A percentile compares a stretch with the other conserved stretches of the same genome.
Evolutionary conservation across 352 stramenopile species (phyloP).

Genomic region (Pythium aphanidermatum): DNA sequence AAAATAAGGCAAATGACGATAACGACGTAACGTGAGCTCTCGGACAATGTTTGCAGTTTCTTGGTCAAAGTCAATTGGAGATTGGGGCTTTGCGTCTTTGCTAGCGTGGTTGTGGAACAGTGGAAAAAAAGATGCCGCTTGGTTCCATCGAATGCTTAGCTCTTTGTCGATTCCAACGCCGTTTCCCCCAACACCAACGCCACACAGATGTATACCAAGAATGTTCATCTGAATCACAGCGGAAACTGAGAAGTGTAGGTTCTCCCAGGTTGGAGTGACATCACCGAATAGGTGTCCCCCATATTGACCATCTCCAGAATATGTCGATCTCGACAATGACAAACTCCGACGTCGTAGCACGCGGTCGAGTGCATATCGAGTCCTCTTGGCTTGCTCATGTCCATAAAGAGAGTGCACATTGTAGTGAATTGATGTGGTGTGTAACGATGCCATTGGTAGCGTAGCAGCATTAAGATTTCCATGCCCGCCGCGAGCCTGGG

Average conservation of each 20-base stretch:
- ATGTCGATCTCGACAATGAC: constrained; percentile 64
- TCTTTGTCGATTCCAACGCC: constrained; percentile 40
- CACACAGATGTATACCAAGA: constrained; percentile 62
- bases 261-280: constrained; percentile 66
- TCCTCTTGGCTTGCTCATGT: constrained; percentile 49
- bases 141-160: constrained; percentile 79
- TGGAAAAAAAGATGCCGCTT: constrained; percentile 71
- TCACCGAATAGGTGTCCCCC: constrained; percentile 56
- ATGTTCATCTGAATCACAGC: constrained; percentile 73
- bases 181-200: constrained; percentile 62
- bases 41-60: constrained; percentile 61
- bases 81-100: constrained; percentile 29
- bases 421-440: constrained; percentile 73
- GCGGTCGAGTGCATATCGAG: constrained; percentile 32
- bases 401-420: constrained; percentile 86
- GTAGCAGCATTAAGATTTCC: constrained; percentile 78
- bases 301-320: constrained; percentile 53
- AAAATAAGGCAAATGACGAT: constrained; percentile 76
- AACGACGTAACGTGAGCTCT: constrained; percentile 51
- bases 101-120: constrained; percentile 74
- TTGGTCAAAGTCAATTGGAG: constrained; percentile 61
- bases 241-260: constrained; percentile 68
- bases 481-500: constrained; percentile 25
- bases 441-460: constrained; percentile 62
- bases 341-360: constrained; percentile 60